phyloP scores from a whole-genome alignment of 352 stramenopile genomes.

The Globisporangium lucens region DNA sequence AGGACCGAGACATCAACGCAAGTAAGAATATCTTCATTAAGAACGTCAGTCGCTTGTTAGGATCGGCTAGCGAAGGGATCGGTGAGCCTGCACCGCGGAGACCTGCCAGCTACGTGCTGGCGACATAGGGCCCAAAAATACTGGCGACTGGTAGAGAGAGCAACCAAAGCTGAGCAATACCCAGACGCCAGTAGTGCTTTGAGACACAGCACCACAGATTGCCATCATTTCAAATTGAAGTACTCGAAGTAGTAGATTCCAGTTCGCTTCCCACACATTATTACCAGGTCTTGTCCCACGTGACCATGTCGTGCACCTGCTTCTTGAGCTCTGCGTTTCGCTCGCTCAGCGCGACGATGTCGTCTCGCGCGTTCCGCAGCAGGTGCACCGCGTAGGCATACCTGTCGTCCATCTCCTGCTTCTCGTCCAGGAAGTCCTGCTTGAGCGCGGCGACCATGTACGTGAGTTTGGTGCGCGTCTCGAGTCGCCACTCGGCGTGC shows the following conservation, averaged over 20 bases:
- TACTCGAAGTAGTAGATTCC: no score
- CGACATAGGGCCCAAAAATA: no score
- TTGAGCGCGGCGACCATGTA: slow-evolving; percentile 51
- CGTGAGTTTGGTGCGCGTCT: slow-evolving; percentile 41
- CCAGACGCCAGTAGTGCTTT: background rate
- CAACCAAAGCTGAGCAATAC: background rate
- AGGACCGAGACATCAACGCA: no score
- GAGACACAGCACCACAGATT: background rate
- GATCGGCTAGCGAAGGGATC: no score
- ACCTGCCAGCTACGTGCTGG: no score
- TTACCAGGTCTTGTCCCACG: slow-evolving; percentile 38
- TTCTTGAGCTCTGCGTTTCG: slow-evolving; percentile 60
- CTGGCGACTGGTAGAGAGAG: background rate
- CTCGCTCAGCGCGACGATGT: slow-evolving; percentile 51
- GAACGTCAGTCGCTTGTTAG: no score
- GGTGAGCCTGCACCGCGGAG: no score
- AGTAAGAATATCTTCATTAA: no score
- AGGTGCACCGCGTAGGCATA: slow-evolving; percentile 47
- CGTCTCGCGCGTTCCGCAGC: slow-evolving; percentile 54
- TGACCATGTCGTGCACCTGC: slow-evolving; percentile 34
- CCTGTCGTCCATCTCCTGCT: slow-evolving; percentile 45
- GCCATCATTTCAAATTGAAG: background rate
- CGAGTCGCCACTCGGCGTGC: slow-evolving; percentile 50
- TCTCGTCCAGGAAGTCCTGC: slow-evolving; percentile 46
- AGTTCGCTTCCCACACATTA: background rate